These are phyloP conservation scores for Lentinus brumalis DNA, from an alignment of 768 basidiomycete species.

Conservation along the genomic window DNA sequence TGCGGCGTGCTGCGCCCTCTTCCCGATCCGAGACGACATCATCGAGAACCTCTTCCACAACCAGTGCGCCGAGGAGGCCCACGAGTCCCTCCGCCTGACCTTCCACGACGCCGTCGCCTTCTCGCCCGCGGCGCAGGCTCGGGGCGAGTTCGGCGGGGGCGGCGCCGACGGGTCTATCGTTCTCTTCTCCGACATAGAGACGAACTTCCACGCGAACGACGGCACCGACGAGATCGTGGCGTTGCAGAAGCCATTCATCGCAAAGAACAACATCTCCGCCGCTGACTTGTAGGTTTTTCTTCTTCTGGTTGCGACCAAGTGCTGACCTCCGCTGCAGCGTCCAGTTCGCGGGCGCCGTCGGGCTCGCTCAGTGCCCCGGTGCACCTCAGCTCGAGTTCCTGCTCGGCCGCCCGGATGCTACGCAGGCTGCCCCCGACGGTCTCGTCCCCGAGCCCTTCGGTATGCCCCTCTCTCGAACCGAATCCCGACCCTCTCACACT, in stretches of 20 bases:
- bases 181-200: not conserved
- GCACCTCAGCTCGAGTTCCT: constrained; percentile 39
- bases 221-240: constrained; percentile 39
- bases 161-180: constrained; percentile 1
- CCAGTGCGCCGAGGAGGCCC: not conserved
- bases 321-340: constrained; percentile 24
- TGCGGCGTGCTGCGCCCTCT: not conserved
- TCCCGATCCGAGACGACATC: not conserved
- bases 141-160: not conserved
- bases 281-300: constrained; percentile 45
- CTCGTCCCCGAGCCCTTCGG: constrained; percentile 23
- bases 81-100: not conserved
- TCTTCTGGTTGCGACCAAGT: no score
- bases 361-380: constrained; percentile 39
- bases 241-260: constrained; percentile 36
- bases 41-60: no score
- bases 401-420: constrained; percentile 25
- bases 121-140: not conserved
- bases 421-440: constrained; percentile 15
- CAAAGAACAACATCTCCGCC: constrained; percentile 37
- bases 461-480: not conserved
- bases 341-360: constrained; percentile 38
- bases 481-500: not conserved
- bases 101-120: not conserved
- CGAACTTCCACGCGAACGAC: not conserved